phyloP scores from a whole-genome alignment of 768 basidiomycete genomes.

The Suillus subluteus region DNA sequence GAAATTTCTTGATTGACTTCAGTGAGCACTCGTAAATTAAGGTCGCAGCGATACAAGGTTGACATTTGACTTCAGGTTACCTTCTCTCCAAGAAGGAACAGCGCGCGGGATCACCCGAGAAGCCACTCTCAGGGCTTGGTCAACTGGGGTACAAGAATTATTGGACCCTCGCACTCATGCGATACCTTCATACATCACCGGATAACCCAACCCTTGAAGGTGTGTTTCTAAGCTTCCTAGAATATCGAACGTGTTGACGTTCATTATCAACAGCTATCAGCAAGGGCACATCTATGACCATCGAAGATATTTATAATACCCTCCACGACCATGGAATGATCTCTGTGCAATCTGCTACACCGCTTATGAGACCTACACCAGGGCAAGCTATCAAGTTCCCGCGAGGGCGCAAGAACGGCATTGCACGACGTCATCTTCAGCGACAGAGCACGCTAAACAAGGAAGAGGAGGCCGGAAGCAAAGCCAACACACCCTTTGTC shows the following conservation, averaged over 20 bases:
- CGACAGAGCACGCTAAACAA: conserved; percentile 53
- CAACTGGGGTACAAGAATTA: conserved; percentile 94
- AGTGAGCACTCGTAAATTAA: conserved; percentile 50
- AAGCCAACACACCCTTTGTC: conserved; percentile 56
- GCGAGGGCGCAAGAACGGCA: conserved; percentile 67
- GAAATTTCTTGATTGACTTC: conserved; percentile 96
- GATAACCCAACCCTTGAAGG: conserved; percentile 74
- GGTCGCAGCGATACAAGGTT: too few relatives aligned
- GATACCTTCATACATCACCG: conserved; percentile 68
- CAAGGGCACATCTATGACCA: conserved; percentile 83
- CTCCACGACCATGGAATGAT: conserved; percentile 81
- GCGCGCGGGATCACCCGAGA: conserved; percentile 90
- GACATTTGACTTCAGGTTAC: conserved; percentile 65
- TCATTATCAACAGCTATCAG: conserved; percentile 68
- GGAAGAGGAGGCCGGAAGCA: conserved; percentile 36
- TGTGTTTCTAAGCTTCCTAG: conserved; percentile 36
- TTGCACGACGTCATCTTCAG: conserved; percentile 66
- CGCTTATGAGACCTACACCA: conserved; percentile 64
- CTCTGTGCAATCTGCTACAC: conserved; percentile 47
- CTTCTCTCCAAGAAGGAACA: conserved; percentile 94
- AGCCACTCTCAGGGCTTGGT: conserved; percentile 91
- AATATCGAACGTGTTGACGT: conserved; percentile 24
- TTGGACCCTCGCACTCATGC: conserved; percentile 89
- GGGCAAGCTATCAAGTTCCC: conserved; percentile 79
- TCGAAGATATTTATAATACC: conserved; percentile 82